Evolutionary conservation across 352 stramenopile species (phyloP).

Genomic region (Pythium sp.): DNA sequence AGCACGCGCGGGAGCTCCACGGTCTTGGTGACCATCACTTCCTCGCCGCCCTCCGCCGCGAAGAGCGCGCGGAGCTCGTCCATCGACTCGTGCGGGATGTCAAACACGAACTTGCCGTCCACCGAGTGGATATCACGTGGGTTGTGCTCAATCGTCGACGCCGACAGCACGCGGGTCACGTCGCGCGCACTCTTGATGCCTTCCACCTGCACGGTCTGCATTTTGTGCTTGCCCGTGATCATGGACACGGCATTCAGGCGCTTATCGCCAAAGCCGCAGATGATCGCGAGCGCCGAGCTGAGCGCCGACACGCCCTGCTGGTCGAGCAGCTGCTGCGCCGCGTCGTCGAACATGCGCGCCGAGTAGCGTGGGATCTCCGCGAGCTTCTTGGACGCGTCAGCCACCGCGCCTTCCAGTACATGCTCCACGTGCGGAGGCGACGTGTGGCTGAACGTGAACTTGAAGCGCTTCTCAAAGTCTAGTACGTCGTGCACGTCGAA

Average conservation of each 20-base stretch:
- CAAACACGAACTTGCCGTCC: conserved; percentile 68
- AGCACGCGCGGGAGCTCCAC: conserved; percentile 60
- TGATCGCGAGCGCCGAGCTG: conserved; percentile 62
- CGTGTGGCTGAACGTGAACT: conserved; percentile 67
- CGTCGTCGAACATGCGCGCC: conserved; percentile 54
- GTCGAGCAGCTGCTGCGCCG: conserved; percentile 50
- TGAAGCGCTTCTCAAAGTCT: conserved; percentile 76
- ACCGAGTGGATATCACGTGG: conserved; percentile 53
- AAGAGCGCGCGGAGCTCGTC: conserved; percentile 48
- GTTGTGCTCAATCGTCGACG: conserved; percentile 36
- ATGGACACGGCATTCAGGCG: conserved; percentile 67
- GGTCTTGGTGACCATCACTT: conserved; percentile 40
- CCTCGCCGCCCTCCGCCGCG: conserved; percentile 20
- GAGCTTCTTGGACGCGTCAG: conserved; percentile 56
- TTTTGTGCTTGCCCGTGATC: conserved; percentile 62
- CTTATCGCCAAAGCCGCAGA: conserved; percentile 78
- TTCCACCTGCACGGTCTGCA: conserved; percentile 66
- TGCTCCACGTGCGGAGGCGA: conserved; percentile 54
- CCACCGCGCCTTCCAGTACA: conserved; percentile 52
- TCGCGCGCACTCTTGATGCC: conserved; percentile 45
- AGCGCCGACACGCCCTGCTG: conserved; percentile 52
- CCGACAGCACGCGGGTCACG: conserved; percentile 38
- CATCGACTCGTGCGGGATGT: conserved; percentile 51
- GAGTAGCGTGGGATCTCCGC: conserved; percentile 40
- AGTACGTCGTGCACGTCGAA: conserved; percentile 60